Conservation (phyloP, 2,329 filamentous ascomycete genomes). For the Pseudonectria foliicola region DNA sequence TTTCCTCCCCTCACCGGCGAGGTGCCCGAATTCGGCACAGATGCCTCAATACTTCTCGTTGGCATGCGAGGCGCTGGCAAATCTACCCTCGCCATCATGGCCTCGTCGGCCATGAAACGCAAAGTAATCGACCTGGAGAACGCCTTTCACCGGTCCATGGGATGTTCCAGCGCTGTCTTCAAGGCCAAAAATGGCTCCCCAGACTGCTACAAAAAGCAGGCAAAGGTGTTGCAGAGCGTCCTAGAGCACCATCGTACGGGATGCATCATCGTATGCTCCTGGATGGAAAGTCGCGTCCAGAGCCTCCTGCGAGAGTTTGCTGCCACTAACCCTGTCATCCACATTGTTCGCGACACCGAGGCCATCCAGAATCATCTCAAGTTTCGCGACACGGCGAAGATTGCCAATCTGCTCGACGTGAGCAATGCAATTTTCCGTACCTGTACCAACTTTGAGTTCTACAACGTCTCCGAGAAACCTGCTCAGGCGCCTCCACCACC, state of each 20-base stretch:
- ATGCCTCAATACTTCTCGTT: conserved; percentile 66
- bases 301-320: conserved; percentile 54
- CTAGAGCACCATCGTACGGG: conserved; percentile 52
- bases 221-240: conserved; percentile 52
- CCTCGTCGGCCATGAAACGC: conserved; percentile 61
- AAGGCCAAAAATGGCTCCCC: conserved; percentile 54
- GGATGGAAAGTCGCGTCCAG: conserved; percentile 59
- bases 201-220: conserved; percentile 58
- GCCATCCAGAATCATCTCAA: conserved; percentile 58
- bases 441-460: conserved; percentile 71
- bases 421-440: conserved; percentile 53
- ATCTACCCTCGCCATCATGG: conserved; percentile 68
- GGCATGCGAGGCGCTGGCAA: conserved; percentile 71
- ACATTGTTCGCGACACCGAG: conserved; percentile 57
- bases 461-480: conserved; percentile 58
- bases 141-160: conserved; percentile 57
- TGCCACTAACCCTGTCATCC: conserved; percentile 61
- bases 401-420: conserved; percentile 50
- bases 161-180: conserved; percentile 54
- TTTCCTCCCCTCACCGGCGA: conserved; percentile 20
- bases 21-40: conserved; percentile 40
- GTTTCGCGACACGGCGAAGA: conserved; percentile 46
- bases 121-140: conserved; percentile 63
- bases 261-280: conserved; percentile 65
- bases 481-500: conserved; percentile 15